A percentile compares a stretch with the other conserved stretches of the same genome.
Evolutionary conservation across 352 stramenopile species (phyloP).

Genomic region (Phytophthora ohioensis): DNA sequence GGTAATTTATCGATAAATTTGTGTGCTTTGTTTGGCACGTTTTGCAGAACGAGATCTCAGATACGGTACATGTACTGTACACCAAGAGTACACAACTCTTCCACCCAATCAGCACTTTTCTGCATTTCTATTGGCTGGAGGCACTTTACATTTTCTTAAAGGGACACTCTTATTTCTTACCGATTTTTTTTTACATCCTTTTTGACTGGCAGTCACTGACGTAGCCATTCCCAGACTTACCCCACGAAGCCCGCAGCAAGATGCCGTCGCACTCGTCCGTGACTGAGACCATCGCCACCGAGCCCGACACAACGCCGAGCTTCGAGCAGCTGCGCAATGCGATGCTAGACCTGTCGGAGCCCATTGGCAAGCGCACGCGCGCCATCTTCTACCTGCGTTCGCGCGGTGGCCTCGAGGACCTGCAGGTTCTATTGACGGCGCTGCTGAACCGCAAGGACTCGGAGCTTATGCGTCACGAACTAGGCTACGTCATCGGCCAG

Average conservation of each 20-base stretch:
- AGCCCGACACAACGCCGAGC: slow-evolving; percentile 44
- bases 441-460: slow-evolving; percentile 90
- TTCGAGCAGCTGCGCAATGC: slow-evolving; percentile 68
- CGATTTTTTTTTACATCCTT: slow-evolving; percentile 4
- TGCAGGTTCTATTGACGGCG: slow-evolving; percentile 80
- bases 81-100: not conserved
- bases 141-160: slow-evolving; percentile 14
- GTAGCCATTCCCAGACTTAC: slow-evolving; percentile 23
- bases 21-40: too few species aligned
- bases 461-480: slow-evolving; percentile 97
- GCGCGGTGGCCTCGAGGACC: slow-evolving; percentile 77
- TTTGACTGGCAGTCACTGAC: slow-evolving; percentile 29
- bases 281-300: slow-evolving; percentile 24
- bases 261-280: slow-evolving; percentile 37
- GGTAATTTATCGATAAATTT: too few species aligned
- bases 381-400: slow-evolving; percentile 93
- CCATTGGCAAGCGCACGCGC: slow-evolving; percentile 91
- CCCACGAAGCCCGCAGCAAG: not conserved
- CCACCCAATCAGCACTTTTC: not conserved
- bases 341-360: slow-evolving; percentile 84
- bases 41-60: too few species aligned
- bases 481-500: slow-evolving; percentile 99
- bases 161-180: not conserved
- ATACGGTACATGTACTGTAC: not conserved
- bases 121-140: slow-evolving; percentile 7